A percentile compares a stretch with the other conserved stretches of the same genome.
These are phyloP conservation scores for Larix kaempferi DNA, from an alignment of 75 land plant genomes.

Conservation along the genomic window DNA sequence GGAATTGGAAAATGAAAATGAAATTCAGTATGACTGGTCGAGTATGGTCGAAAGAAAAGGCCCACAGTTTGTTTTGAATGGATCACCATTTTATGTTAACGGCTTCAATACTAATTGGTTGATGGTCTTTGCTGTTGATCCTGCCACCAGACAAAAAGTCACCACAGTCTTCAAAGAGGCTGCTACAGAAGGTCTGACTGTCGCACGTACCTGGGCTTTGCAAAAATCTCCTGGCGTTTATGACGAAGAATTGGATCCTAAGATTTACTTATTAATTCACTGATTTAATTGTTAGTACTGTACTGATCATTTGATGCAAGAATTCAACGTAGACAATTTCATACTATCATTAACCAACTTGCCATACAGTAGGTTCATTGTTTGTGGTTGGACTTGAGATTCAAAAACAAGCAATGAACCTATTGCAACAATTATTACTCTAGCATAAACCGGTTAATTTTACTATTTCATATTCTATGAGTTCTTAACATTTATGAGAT, in stretches of 20 bases:
- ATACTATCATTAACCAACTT: too few relatives aligned
- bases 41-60: slow-evolving; percentile 46
- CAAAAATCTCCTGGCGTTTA: slow-evolving; percentile 86
- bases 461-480: too few relatives aligned
- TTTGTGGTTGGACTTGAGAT: too few relatives aligned
- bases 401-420: too few relatives aligned
- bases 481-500: too few relatives aligned
- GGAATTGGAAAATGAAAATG: neutral
- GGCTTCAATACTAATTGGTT: slow-evolving; percentile 97
- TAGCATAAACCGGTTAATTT: too few relatives aligned
- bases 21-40: neutral
- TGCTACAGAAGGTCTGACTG: slow-evolving; percentile 64
- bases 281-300: too few relatives aligned
- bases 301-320: too few relatives aligned
- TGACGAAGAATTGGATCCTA: slow-evolving; percentile 13
- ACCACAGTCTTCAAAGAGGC: slow-evolving; percentile 65
- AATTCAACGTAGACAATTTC: too few relatives aligned
- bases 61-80: slow-evolving; percentile 59
- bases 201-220: slow-evolving; percentile 92
- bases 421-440: too few relatives aligned
- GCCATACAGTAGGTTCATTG: too few relatives aligned
- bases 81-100: slow-evolving; percentile 76
- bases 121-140: slow-evolving; percentile 73
- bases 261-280: too few relatives aligned
- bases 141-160: slow-evolving; percentile 59